A percentile compares a stretch with the other conserved stretches of the same genome.
These are phyloP conservation scores for Maudiozyma bulderi DNA, from an alignment of 805 yeast genomes.

Conservation along the genomic window DNA sequence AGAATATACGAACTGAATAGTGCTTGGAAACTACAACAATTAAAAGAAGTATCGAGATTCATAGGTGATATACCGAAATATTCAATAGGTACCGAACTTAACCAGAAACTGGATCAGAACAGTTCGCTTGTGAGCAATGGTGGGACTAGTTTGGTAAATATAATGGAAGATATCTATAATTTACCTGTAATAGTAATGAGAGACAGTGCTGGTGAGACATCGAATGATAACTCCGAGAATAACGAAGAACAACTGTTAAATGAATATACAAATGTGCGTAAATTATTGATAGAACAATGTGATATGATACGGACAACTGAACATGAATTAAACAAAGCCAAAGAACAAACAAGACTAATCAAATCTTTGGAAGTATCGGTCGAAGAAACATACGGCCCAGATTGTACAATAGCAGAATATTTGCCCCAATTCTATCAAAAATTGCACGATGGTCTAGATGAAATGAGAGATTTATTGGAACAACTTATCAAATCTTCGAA, in stretches of 20 bases:
- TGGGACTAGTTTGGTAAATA: slow-evolving; percentile 11
- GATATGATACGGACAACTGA: slow-evolving; percentile 12
- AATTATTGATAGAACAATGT: slow-evolving; percentile 13
- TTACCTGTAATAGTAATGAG: slow-evolving; percentile 17
- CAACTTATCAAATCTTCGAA: slow-evolving; percentile 11
- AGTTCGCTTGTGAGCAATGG: slow-evolving; percentile 1
- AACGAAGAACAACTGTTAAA: slow-evolving; percentile 9
- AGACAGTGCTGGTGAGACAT: slow-evolving; percentile 1
- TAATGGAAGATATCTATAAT: slow-evolving; percentile 14
- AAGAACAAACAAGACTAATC: slow-evolving; percentile 5
- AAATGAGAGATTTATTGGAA: slow-evolving; percentile 11
- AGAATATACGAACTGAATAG: slow-evolving; percentile 14
- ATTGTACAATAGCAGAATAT: slow-evolving; percentile 7
- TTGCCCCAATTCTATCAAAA: slow-evolving; percentile 6
- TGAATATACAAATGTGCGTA: slow-evolving; percentile 20
- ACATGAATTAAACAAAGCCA: slow-evolving; percentile 1
- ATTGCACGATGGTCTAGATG: slow-evolving; percentile 9
- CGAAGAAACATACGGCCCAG: neutral
- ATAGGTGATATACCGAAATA: slow-evolving; percentile 23
- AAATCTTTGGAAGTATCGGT: slow-evolving; percentile 6
- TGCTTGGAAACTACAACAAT: slow-evolving; percentile 9
- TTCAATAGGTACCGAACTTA: slow-evolving; percentile 15
- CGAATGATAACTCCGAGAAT: neutral
- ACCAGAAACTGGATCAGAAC: slow-evolving; percentile 1
- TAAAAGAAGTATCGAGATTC: slow-evolving; percentile 12